phyloP scores from a whole-genome alignment of 805 yeast genomes.

The Starmera quercuum region DNA sequence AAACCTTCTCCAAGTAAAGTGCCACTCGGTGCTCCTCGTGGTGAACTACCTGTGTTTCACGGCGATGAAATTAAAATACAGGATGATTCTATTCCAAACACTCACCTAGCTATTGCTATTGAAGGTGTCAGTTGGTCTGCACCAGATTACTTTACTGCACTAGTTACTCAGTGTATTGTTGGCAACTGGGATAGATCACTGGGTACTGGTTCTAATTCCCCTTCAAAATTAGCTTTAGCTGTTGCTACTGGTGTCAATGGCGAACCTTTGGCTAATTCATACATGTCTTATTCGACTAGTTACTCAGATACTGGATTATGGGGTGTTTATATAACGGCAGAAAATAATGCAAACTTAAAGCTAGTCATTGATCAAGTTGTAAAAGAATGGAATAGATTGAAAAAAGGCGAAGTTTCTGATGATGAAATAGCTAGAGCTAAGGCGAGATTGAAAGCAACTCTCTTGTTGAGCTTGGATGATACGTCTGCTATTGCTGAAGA shows the following conservation, averaged over 20 bases:
- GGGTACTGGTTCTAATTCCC: constrained; percentile 76
- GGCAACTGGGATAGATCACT: constrained; percentile 97
- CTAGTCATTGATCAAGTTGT: constrained; percentile 67
- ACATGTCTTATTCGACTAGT: constrained; percentile 93
- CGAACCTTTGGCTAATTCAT: constrained; percentile 80
- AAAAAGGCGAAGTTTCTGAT: constrained; percentile 66
- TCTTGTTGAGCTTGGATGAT: constrained; percentile 84
- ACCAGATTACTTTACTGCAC: constrained; percentile 89
- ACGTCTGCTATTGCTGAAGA: constrained; percentile 96
- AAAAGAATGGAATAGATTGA: constrained; percentile 84
- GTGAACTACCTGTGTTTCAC: constrained; percentile 66
- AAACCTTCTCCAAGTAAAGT: constrained; percentile 43
- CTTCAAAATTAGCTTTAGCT: constrained; percentile 71
- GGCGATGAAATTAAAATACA: constrained; percentile 83
- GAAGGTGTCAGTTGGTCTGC: constrained; percentile 98
- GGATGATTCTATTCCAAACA: constrained; percentile 76
- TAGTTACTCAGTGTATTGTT: constrained; percentile 92
- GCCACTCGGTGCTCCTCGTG: constrained; percentile 61
- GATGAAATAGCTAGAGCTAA: constrained; percentile 92
- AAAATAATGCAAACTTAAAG: constrained; percentile 54
- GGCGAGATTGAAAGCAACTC: constrained; percentile 88
- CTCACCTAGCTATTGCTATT: constrained; percentile 90
- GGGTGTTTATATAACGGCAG: constrained; percentile 91
- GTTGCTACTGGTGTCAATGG: constrained; percentile 50
- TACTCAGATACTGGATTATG: constrained; percentile 96